phyloP scores from a whole-genome alignment of 1,284 basidiomycete species.

The Porogramme epimiltina region DNA sequence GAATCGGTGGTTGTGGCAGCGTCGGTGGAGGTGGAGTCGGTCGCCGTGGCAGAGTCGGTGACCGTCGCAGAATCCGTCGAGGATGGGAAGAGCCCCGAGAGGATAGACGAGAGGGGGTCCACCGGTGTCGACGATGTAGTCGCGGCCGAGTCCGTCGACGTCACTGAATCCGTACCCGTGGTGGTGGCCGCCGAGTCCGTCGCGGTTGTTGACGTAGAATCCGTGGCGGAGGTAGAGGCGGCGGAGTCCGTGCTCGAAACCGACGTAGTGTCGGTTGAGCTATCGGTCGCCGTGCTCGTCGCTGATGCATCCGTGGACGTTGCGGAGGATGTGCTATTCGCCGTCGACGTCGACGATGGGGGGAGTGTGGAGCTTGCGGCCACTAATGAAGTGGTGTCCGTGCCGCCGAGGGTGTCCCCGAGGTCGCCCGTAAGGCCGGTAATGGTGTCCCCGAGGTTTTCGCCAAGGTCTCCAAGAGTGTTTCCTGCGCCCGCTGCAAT shows the following conservation, averaged over 20 bases:
- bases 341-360: background rate
- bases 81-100: slow-evolving; percentile 1
- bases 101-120: too few relatives aligned
- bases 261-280: background rate
- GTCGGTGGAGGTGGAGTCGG: slow-evolving; percentile 1
- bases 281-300: too few relatives aligned
- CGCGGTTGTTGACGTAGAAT: background rate
- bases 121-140: background rate
- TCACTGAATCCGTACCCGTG: background rate
- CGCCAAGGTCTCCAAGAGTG: background rate
- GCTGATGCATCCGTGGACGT: background rate
- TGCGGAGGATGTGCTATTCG: background rate
- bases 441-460: slow-evolving; percentile 3
- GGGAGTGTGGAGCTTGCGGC: slow-evolving; percentile 19
- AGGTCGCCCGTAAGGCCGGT: slow-evolving; percentile 1
- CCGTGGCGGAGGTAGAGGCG: background rate
- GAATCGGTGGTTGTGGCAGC: background rate
- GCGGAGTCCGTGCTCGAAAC: background rate
- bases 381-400: slow-evolving; percentile 19
- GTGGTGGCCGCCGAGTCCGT: background rate
- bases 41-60: slow-evolving; percentile 1
- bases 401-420: background rate
- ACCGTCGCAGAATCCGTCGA: slow-evolving; percentile 1
- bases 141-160: background rate
- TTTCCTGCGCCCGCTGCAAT: slow-evolving; percentile 1